Conservation (phyloP, 371 early-diverging fungal species). For the Mortierella sp. region DNA sequence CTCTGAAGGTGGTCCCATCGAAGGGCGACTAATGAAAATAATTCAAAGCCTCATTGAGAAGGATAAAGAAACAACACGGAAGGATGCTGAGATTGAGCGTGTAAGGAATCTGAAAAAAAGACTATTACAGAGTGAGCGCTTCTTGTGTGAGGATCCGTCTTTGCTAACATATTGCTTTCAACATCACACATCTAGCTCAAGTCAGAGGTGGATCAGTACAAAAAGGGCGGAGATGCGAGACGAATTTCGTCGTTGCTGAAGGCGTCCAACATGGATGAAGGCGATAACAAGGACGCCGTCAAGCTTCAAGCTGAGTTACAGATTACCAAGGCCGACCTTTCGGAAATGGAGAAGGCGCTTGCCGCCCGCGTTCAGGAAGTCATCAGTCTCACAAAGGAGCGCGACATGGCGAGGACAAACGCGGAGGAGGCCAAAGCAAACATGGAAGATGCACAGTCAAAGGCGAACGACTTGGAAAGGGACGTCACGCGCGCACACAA, state of each 20-base stretch:
- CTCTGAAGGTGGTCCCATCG: slow-evolving; percentile 1
- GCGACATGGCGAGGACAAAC: slow-evolving; percentile 2
- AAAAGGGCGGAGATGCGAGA: not conserved
- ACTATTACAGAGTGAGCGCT: not conserved
- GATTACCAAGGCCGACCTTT: not conserved
- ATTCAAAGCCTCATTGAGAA: slow-evolving; percentile 10
- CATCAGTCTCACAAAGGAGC: slow-evolving; percentile 10
- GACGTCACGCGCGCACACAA: slow-evolving; percentile 29
- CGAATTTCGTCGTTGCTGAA: slow-evolving; percentile 1
- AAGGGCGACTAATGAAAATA: slow-evolving; percentile 14
- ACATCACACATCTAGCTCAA: not conserved
- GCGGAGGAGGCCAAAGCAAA: slow-evolving; percentile 18
- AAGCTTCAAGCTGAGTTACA: slow-evolving; percentile 18
- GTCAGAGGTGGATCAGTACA: not conserved
- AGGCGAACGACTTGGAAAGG: slow-evolving; percentile 18
- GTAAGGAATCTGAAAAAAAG: not conserved
- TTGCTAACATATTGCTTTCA: not conserved
- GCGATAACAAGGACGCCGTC: slow-evolving; percentile 10
- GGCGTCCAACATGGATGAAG: slow-evolving; percentile 20
- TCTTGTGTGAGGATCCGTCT: not conserved
- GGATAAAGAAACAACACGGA: not conserved
- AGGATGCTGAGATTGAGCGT: not conserved
- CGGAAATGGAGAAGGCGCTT: not conserved
- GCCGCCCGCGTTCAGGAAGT: not conserved
- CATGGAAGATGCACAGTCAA: slow-evolving; percentile 23